Evolutionary conservation across 2,329 filamentous ascomycete species (phyloP), one percentile per base, ranked within the genome.

Genomic region (Trichothecium sympodiale): DNA sequence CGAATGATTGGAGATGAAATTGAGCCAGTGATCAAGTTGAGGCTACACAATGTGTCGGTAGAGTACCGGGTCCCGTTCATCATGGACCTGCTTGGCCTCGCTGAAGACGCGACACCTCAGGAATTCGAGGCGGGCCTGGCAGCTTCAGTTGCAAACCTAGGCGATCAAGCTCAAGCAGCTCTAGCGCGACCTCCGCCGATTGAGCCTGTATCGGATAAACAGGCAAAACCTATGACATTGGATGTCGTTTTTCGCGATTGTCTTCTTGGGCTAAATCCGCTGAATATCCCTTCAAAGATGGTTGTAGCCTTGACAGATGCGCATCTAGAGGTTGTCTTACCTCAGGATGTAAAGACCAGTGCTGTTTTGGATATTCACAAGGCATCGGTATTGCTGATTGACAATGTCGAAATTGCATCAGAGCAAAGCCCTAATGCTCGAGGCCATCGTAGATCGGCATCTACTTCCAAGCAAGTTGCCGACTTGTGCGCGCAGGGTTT

Each of bases 1-100:
- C 75, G 91, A 34, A 83, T 94, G 61, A 83, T 98, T 44, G 86
- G 86, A 0, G 88, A 96, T 52, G 89, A 96, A 53, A 84, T 93
- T 60, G 89, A 96, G 43, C 89, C 93, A 0, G 78, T 85, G 6
- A 66, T 95, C 45, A 94, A 93, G 54, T 56, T 95, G 39, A 93
- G 94, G 53, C 61, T 96, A 29, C 83, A 83, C 56, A 87, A 94
- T 41, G 47, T 94, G 4, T 80, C 77, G 40, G 57, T 86, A n/a
- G 93, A 98, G 53, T 98, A 98, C 54, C 80, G 81, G 13, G 83
- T 96, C 4, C 74, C 84, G 0, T 85, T 83, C 0, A 57, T 95
- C 1, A 80, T 94, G 66, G 84, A 86, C 35, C 57, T 94, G 5
- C 69, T 94, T 6, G 80, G 77, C 0, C 66, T 93, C 3, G 67